These are phyloP conservation scores for Corchorus olitorius DNA, from an alignment of 345 rosid genomes.

Conservation along the genomic window DNA sequence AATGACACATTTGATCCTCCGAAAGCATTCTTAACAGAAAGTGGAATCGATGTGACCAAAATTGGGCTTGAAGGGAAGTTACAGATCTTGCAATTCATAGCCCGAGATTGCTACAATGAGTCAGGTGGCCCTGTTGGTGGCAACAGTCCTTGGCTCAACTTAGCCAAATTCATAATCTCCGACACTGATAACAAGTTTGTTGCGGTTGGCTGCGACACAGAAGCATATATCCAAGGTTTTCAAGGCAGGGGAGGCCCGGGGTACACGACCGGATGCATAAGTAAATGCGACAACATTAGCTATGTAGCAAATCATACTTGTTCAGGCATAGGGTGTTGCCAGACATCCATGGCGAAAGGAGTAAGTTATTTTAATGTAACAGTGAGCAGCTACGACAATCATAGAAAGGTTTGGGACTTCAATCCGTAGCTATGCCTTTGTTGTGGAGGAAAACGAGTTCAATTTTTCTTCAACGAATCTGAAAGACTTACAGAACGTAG, in stretches of 20 bases:
- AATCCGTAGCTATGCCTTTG: slow-evolving; percentile 28
- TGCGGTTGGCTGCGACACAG: slow-evolving; percentile 22
- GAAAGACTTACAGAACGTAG: background rate
- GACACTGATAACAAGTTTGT: background rate
- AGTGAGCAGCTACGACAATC: background rate
- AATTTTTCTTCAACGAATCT: slow-evolving; percentile 11
- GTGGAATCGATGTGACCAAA: background rate
- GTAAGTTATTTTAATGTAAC: background rate
- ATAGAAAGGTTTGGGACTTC: background rate
- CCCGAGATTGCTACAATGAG: slow-evolving; percentile 12
- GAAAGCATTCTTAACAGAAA: background rate
- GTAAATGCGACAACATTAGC: slow-evolving; percentile 1
- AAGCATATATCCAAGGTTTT: background rate
- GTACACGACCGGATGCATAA: slow-evolving; percentile 7
- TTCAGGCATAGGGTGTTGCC: slow-evolving; percentile 19
- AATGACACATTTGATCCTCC: background rate
- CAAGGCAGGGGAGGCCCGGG: background rate
- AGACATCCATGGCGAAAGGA: slow-evolving; percentile 6
- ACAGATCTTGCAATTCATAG: slow-evolving; percentile 9
- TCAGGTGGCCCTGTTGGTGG: background rate
- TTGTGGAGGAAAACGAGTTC: slow-evolving; percentile 1
- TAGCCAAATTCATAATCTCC: background rate
- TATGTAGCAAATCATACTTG: background rate
- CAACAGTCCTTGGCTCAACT: background rate
- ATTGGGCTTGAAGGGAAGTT: slow-evolving; percentile 9